Conservation (phyloP, 345 rosid species). For the Eucalyptus shirleyi region DNA sequence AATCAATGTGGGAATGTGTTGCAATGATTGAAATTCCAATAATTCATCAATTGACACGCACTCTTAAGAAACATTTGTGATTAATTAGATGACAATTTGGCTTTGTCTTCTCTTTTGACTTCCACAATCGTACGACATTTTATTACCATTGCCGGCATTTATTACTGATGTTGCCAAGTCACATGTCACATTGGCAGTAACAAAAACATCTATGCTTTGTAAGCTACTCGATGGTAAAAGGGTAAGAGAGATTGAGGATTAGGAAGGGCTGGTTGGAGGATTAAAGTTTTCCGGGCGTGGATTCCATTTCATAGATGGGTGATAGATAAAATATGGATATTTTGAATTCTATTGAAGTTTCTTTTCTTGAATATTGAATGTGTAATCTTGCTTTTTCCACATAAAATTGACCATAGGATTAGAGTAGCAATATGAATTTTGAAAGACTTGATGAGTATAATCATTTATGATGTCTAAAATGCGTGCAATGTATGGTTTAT, state of each 20-base stretch:
- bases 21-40: background rate
- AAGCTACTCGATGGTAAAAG: background rate
- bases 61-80: background rate
- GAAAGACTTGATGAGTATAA: background rate
- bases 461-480: background rate
- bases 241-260: background rate
- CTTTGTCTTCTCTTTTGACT: background rate
- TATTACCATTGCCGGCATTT: background rate
- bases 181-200: background rate
- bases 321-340: background rate
- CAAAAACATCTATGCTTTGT: background rate
- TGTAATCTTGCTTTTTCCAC: background rate
- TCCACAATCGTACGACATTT: background rate
- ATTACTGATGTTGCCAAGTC: background rate
- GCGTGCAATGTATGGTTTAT: background rate
- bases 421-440: background rate
- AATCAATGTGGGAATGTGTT: background rate
- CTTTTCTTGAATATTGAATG: background rate
- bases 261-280: background rate
- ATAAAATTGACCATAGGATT: background rate
- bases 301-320: background rate
- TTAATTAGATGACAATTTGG: background rate
- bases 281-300: background rate
- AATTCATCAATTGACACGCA: background rate
- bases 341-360: background rate